These are phyloP conservation scores for Pyricularia sp. DNA, from an alignment of 2,329 filamentous ascomycete species.

Conservation along the genomic window DNA sequence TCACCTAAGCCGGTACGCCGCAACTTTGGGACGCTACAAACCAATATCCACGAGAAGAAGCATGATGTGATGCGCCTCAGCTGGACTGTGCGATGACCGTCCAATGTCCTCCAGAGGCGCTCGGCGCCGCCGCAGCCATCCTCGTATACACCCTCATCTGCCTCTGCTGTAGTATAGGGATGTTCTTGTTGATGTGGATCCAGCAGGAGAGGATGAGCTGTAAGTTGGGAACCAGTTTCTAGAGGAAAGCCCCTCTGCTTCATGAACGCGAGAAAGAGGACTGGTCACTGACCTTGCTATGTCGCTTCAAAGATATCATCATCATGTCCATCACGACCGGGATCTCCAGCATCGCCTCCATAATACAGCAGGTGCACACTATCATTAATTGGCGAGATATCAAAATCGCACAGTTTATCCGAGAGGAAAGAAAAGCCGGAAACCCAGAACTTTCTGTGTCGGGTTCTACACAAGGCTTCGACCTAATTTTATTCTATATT, in stretches of 20 bases:
- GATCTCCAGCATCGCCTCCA: constrained; percentile 23
- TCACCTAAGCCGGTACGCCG: background rate
- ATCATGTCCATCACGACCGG: constrained; percentile 23
- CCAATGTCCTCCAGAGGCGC: constrained; percentile 20
- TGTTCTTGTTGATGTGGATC: constrained; percentile 24
- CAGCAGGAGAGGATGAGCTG: constrained; percentile 28
- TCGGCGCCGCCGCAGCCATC: constrained; percentile 19
- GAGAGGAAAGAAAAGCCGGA: constrained; percentile 19
- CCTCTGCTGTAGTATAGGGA: constrained; percentile 16
- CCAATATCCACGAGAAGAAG: no score
- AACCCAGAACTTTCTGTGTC: constrained; percentile 28
- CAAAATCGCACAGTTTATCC: constrained; percentile 24
- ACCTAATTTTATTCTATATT: constrained; percentile 32
- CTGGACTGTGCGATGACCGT: constrained; percentile 18
- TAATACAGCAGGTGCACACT: constrained; percentile 29
- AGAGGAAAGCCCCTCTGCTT: background rate
- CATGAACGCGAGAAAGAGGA: background rate
- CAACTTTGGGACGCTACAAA: background rate
- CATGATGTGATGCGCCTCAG: constrained; percentile 1
- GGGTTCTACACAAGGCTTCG: constrained; percentile 25
- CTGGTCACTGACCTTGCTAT: background rate
- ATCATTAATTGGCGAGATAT: constrained; percentile 25
- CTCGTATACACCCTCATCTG: constrained; percentile 23
- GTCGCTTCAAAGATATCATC: constrained; percentile 21
- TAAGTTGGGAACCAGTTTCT: constrained; percentile 15